These are phyloP conservation scores for Cruciata laevipes DNA, from an alignment of 257 asterid genomes.

Conservation along the genomic window DNA sequence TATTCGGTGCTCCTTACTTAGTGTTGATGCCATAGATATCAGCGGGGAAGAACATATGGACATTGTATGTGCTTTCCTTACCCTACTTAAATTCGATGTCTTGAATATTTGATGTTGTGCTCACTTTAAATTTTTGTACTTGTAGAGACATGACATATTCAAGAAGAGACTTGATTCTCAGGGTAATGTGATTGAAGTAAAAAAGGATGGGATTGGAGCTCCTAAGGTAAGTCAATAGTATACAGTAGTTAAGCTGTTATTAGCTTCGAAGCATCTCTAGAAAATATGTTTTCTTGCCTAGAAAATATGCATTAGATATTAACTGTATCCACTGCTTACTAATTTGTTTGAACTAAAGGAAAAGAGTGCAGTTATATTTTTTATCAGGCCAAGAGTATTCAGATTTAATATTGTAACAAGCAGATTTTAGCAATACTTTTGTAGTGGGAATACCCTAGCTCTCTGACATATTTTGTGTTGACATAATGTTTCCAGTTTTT, in stretches of 20 bases:
- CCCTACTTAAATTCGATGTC: neutral
- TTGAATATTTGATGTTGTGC: neutral
- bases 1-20: constrained; percentile 79
- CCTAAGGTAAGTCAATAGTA: constrained; percentile 52
- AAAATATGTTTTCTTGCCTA: neutral
- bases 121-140: constrained; percentile 18
- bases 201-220: constrained; percentile 88
- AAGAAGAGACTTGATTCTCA: constrained; percentile 84
- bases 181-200: constrained; percentile 70
- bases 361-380: neutral
- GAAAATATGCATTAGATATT: neutral
- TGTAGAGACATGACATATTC: constrained; percentile 89
- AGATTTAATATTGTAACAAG: neutral
- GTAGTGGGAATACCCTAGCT: neutral
- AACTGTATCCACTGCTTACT: neutral
- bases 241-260: neutral
- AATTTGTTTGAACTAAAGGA: neutral
- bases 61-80: constrained; percentile 53
- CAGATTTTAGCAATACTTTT: no score
- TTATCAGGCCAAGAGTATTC: neutral
- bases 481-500: neutral
- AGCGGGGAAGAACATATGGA: constrained; percentile 94
- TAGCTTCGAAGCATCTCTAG: constrained; percentile 5
- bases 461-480: neutral
- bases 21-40: constrained; percentile 97